Conservation (phyloP, 78 protist species). For the Dictyostelium capitatum region DNA sequence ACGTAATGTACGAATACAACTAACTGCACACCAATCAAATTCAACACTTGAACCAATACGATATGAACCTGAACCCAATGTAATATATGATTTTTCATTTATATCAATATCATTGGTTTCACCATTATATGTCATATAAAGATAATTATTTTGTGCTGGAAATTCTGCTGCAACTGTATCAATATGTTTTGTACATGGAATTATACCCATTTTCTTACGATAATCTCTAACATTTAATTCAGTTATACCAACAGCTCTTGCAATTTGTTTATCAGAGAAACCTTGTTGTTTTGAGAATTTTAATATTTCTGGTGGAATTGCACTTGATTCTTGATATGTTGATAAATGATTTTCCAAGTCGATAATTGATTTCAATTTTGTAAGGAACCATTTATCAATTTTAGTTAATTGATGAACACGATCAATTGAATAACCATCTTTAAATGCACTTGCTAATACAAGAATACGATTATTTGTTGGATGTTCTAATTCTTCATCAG, state of each 20-base stretch:
- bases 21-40: constrained; percentile 93
- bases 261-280: constrained; percentile 93
- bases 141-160: constrained; percentile 97
- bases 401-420: constrained; percentile 90
- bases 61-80: constrained; percentile 97
- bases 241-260: constrained; percentile 46
- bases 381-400: constrained; percentile 97
- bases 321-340: background rate
- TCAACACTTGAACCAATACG: constrained; percentile 94
- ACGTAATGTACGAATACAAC: constrained; percentile 91
- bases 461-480: constrained; percentile 94
- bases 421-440: constrained; percentile 90
- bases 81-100: constrained; percentile 77
- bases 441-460: constrained; percentile 90
- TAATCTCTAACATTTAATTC: constrained; percentile 86
- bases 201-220: constrained; percentile 68
- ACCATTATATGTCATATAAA: constrained; percentile 97
- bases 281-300: constrained; percentile 92
- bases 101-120: constrained; percentile 86
- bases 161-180: constrained; percentile 98
- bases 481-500: constrained; percentile 84
- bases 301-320: constrained; percentile 55
- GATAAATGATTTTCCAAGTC: constrained; percentile 68
- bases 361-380: constrained; percentile 89
- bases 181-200: constrained; percentile 97